Conservation (phyloP, 495 filamentous ascomycete genomes). For the Trichoderma asperelloides region DNA sequence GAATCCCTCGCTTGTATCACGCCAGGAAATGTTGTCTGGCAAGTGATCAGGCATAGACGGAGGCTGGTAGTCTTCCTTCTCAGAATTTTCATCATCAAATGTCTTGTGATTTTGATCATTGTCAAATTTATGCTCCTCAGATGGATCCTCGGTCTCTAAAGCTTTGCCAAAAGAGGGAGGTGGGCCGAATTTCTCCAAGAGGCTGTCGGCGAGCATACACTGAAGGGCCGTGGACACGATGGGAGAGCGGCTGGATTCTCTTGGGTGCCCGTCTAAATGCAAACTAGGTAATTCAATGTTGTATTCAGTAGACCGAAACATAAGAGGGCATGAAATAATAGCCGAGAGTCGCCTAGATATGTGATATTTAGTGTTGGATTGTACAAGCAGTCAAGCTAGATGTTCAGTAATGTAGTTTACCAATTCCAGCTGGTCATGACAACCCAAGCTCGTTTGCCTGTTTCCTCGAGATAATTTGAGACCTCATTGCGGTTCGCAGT, state of each 20-base stretch:
- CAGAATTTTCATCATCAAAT: no score
- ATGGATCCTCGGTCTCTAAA: neutral
- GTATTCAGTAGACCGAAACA: neutral
- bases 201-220: neutral
- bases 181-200: neutral
- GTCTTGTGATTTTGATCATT: neutral
- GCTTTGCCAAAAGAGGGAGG: neutral
- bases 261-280: neutral
- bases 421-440: neutral
- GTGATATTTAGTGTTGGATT: neutral
- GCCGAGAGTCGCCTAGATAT: neutral
- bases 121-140: neutral
- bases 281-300: neutral
- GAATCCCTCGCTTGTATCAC: no score
- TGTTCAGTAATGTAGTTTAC: neutral
- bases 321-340: neutral
- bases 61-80: no score
- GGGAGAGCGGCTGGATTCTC: neutral
- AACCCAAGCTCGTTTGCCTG: neutral
- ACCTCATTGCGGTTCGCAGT: neutral
- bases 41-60: no score
- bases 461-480: neutral
- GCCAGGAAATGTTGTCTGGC: no score
- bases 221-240: neutral
- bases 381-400: neutral